Base-by-base conservation (phyloP, 306 rosid species). In the Acacia crassicarpa region DNA sequence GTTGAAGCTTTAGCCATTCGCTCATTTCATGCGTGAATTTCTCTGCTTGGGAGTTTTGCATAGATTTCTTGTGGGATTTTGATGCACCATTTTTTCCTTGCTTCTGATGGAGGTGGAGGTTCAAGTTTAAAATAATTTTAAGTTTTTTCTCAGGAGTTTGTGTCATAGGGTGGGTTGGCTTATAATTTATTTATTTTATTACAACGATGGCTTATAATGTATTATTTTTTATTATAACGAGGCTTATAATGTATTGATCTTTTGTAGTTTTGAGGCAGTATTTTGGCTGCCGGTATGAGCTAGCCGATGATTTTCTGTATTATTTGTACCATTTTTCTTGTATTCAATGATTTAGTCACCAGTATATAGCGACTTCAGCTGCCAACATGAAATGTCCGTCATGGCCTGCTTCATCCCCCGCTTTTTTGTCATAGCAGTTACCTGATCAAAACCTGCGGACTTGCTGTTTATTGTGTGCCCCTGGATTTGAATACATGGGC, bases 161-260 rank as follows among this genome's bases (percentile, higher is more conserved):
- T 33, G 86, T 40, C 85, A 84, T 82, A 81, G 90, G 78, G 83
- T 38, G 41, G 41, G 41, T 38, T 38, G 41, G 41, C 41, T 38
- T 38, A 38, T 38, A 38, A 38, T 38, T 32, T 32, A 32, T 33
- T 38, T n/a, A n/a, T 6, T 38, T 38, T 38, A 38, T 38, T 38
- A 6, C 6, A 38, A 38, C 41, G 41, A 38, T 38, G 41, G 86
- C 71, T 84, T 92, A 97, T 91, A 87, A 87, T 93, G 83, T 90
- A 27, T 27, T 27, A 27, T 27, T 27, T 27, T 0, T 27, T 27
- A 27, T 27, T 27, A 27, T 27, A 27, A 27, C 27, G 27, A 27
- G 41, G 86, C 71, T 84, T 92, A 97, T 91, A 87, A 88, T 93
- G 83, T 90, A 87, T 91, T 87, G 9, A 58, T 92, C 89, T 48